Evolutionary conservation across 2,329 filamentous ascomycete genomes (phyloP), one percentile per base, ranked within the genome.

Genomic region (Microcyclosporella mali): DNA sequence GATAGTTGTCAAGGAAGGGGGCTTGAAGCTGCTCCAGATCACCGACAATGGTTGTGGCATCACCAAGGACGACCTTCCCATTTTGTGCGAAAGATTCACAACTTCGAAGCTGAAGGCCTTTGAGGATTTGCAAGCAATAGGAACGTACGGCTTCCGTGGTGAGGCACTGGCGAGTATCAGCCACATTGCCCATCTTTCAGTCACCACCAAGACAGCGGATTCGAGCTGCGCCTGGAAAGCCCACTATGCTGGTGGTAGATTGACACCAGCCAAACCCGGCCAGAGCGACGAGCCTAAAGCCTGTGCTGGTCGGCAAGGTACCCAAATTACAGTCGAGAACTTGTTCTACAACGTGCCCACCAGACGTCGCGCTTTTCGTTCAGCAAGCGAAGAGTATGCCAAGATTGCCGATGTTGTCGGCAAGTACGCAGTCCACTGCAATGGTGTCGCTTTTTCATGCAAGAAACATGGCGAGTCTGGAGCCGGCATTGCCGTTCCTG

Each of bases 11-110:
- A 97, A 95, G 65, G 92, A 98, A 35, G 92, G 92, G 8, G 92
- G 94, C 0, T 72, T 98, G 49, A 98, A 97, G 65, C 71, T 97
- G 31, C 75, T 98, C 12, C 94, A 98, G 60, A 95, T 98, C 56
- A 95, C 89, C 2, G 92, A 98, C 64, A 98, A 98, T 65, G 92
- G 92, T 12, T 85, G 88, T 63, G 92, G 92, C 19, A 98, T 98
- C 54, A 84, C 94, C 69, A 88, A 84, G 74, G 88, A 94, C 52
- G 92, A 98, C 63, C 64, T 98, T 47, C 74, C 85, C 1, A 94
- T 98, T 45, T 74, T 98, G 3, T 98, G 92, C 60, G 88, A 97
- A 64, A 82, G 92, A 38, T 95, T 95, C 62, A 98, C 92, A 8
- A 98, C 92, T 0, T 97, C 90, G 10, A 98, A 98, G 63, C 75